A percentile compares a stretch with the other conserved stretches of the same genome.
phyloP scores from a whole-genome alignment of 2,329 filamentous ascomycete species.

The Arachnomyces sp. region DNA sequence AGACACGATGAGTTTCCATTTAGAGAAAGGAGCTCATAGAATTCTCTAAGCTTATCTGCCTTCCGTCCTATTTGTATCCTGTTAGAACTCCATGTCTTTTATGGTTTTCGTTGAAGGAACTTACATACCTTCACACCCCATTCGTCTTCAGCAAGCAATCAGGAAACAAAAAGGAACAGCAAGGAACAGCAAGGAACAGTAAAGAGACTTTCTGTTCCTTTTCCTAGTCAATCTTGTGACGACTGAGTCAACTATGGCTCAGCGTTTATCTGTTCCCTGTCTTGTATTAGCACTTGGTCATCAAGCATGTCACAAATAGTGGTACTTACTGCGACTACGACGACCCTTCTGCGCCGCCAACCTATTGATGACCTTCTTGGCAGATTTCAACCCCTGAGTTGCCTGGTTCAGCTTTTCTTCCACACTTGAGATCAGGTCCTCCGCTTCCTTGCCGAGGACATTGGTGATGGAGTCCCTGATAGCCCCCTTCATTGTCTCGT shows the following conservation, averaged over 20 bases:
- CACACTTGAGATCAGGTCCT: constrained; percentile 49
- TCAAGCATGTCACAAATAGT: not conserved
- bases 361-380: constrained; percentile 13
- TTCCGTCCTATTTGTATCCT: too few relatives aligned
- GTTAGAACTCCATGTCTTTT: too few relatives aligned
- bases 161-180: too few relatives aligned
- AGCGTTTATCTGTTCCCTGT: not conserved
- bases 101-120: too few relatives aligned
- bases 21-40: too few relatives aligned
- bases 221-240: not conserved
- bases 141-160: too few relatives aligned
- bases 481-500: constrained; percentile 16
- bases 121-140: too few relatives aligned
- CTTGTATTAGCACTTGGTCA: not conserved
- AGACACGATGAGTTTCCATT: too few relatives aligned
- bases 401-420: constrained; percentile 49
- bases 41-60: too few relatives aligned
- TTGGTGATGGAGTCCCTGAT: constrained; percentile 33
- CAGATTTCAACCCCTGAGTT: constrained; percentile 13
- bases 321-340: too few relatives aligned
- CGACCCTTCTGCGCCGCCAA: constrained; percentile 10
- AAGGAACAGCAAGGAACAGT: too few relatives aligned
- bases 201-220: too few relatives aligned
- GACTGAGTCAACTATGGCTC: not conserved
- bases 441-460: constrained; percentile 52